A percentile compares a stretch with the other conserved stretches of the same genome.
Evolutionary conservation across 768 basidiomycete species (phyloP).

Genomic region (Lactarius pseudohatsudake): DNA sequence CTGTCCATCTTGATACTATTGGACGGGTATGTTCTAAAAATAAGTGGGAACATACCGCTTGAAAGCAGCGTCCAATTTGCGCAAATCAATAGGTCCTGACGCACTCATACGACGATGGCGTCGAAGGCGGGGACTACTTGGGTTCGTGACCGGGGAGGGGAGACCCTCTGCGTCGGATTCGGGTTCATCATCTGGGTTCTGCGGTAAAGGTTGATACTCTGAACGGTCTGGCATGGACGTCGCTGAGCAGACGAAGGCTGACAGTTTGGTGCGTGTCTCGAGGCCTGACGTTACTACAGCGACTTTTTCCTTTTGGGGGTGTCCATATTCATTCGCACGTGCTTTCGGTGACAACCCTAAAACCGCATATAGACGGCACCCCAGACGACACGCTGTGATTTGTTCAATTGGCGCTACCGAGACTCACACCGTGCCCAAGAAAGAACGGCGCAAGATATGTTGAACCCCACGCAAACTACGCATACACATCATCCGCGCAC

Average conservation of each 20-base stretch:
- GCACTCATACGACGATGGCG: slow-evolving; percentile 39
- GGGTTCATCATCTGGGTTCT: slow-evolving; percentile 41
- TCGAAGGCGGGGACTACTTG: slow-evolving; percentile 15
- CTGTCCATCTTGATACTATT: slow-evolving; percentile 63
- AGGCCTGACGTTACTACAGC: slow-evolving; percentile 1
- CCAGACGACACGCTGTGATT: too few relatives aligned
- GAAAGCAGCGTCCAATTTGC: slow-evolving; percentile 79
- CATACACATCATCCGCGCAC: background rate
- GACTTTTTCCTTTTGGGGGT: background rate
- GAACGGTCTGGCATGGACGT: slow-evolving; percentile 47
- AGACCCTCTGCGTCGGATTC: slow-evolving; percentile 34
- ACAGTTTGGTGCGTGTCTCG: slow-evolving; percentile 3
- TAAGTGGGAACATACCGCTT: slow-evolving; percentile 53
- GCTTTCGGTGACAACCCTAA: background rate
- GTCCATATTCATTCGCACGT: background rate
- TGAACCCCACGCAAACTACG: background rate
- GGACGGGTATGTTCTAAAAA: background rate
- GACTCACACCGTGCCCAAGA: too few relatives aligned
- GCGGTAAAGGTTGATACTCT: slow-evolving; percentile 49
- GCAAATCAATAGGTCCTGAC: slow-evolving; percentile 73
- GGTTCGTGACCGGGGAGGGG: slow-evolving; percentile 33
- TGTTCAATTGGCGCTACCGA: too few relatives aligned
- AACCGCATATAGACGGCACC: background rate
- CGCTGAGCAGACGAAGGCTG: slow-evolving; percentile 31
- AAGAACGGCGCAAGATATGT: too few relatives aligned